phyloP scores from a whole-genome alignment of 805 yeast species.

The Pichia thaimueangensis region DNA sequence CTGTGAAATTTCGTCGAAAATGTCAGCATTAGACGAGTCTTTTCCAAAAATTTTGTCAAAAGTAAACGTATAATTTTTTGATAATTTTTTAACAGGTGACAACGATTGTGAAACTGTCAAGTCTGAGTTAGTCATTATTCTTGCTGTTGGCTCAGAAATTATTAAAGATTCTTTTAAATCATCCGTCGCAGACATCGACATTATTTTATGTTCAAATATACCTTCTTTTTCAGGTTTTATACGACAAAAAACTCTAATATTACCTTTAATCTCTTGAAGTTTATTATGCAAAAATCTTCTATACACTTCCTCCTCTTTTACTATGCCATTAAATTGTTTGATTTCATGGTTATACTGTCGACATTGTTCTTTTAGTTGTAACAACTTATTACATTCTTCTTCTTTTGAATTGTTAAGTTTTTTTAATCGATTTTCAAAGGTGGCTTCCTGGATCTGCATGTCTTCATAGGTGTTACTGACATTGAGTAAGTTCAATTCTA shows the following conservation, averaged over 20 bases:
- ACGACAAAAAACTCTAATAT: constrained; percentile 85
- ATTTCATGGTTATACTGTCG: constrained; percentile 22
- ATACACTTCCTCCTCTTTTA: constrained; percentile 25
- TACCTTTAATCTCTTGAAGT: constrained; percentile 84
- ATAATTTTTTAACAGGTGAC: constrained; percentile 15
- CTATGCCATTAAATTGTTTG: constrained; percentile 21
- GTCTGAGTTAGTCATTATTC: too few species aligned
- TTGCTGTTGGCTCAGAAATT: constrained; percentile 21
- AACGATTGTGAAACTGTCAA: background rate
- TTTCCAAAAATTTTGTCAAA: constrained; percentile 76
- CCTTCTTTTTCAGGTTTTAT: constrained; percentile 49
- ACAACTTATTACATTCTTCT: constrained; percentile 4
- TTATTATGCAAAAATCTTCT: constrained; percentile 65
- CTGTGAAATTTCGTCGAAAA: constrained; percentile 83
- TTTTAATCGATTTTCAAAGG: background rate
- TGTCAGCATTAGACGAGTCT: constrained; percentile 45
- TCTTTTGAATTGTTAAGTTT: constrained; percentile 10
- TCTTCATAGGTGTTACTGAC: constrained; percentile 4
- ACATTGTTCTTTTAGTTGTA: constrained; percentile 13
- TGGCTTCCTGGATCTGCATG: background rate
- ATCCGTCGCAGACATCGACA: constrained; percentile 14
- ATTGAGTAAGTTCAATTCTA: constrained; percentile 5
- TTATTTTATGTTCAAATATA: constrained; percentile 13
- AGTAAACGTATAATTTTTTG: constrained; percentile 36
- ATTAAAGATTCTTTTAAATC: constrained; percentile 27